Evolutionary conservation across 495 filamentous ascomycete species (phyloP), one percentile per base, ranked within the genome.

Genomic region (Penicillium paradoxum): DNA sequence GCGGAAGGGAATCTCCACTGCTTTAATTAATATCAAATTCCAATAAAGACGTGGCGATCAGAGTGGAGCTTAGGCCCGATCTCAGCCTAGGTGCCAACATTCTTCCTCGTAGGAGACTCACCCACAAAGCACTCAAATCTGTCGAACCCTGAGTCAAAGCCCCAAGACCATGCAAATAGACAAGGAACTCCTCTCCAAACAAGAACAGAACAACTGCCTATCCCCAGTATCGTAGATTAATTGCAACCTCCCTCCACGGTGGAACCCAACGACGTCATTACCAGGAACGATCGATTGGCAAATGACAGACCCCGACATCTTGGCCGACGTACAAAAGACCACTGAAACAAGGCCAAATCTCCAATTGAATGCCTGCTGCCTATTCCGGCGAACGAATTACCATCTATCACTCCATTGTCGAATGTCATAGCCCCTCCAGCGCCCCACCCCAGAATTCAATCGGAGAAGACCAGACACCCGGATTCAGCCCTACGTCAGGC

Each of bases 201-300:
- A 11, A 32, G 33, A 36, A 1, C 3, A 36, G 11, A 36, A 3
- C 2, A 36, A 2, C 10, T 11, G 29, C 3, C 13, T 15, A 36
- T 36, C 6, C 33, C 14, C 6, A 2, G 13, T 15, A 3, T n/a
- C 14, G 34, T 15, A 4, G 4, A 15, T 29, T 30, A n/a, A 44
- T 10, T 5, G 25, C 21, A 25, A 9, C 13, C 13, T n/a, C 29
- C n/a, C n/a, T 30, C 8, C 3, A 15, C 7, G 10, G 45, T 48
- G 45, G 47, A 22, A 41, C 36, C 54, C 54, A 37, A 27, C 54
- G 57, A 63, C 60, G 57, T 63, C 60, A 63, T 63, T 18, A 6
- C 56, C 37, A 57, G 54, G 40, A 22, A 53, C 56, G 39, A 62
- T 49, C 39, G 29, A 19, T 32, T 32, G 29, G 29, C 29, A 32